A percentile compares a stretch with the other conserved stretches of the same genome.
phyloP scores from a whole-genome alignment of 306 rosid species.

The Rosa lucieae region DNA sequence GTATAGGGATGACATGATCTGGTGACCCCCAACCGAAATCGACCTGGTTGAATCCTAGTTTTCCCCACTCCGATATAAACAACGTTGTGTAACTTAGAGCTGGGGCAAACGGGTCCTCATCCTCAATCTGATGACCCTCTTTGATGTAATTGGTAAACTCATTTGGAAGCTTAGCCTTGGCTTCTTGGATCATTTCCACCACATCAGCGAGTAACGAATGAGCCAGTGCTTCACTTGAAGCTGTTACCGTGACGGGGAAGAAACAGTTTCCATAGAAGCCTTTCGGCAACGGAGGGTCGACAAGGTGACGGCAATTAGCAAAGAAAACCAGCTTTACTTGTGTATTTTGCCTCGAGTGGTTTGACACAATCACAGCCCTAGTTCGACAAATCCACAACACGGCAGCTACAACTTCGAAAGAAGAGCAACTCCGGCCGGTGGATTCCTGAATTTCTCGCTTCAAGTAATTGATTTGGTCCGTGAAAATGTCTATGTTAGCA shows the following conservation, averaged over 20 bases:
- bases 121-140: conserved; percentile 18
- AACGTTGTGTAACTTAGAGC: conserved; percentile 48
- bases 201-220: conserved; percentile 30
- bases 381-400: conserved; percentile 60
- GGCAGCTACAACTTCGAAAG: conserved; percentile 67
- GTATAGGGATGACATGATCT: conserved; percentile 55
- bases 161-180: conserved; percentile 42
- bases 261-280: conserved; percentile 89
- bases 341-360: background rate
- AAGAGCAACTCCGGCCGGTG: conserved; percentile 55
- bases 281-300: conserved; percentile 63
- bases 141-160: conserved; percentile 55
- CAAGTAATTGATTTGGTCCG: conserved; percentile 34
- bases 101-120: conserved; percentile 58
- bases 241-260: conserved; percentile 56
- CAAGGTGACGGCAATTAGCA: conserved; percentile 65
- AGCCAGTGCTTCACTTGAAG: conserved; percentile 32
- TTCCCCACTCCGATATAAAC: conserved; percentile 76
- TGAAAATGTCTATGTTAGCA: conserved; percentile 50
- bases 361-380: conserved; percentile 30
- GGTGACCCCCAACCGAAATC: conserved; percentile 77
- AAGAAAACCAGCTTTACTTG: conserved; percentile 55
- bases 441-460: conserved; percentile 45
- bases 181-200: conserved; percentile 61
- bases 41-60: conserved; percentile 67